phyloP scores from a whole-genome alignment of 495 filamentous ascomycete genomes.

The Aspergillus conjunctus region DNA sequence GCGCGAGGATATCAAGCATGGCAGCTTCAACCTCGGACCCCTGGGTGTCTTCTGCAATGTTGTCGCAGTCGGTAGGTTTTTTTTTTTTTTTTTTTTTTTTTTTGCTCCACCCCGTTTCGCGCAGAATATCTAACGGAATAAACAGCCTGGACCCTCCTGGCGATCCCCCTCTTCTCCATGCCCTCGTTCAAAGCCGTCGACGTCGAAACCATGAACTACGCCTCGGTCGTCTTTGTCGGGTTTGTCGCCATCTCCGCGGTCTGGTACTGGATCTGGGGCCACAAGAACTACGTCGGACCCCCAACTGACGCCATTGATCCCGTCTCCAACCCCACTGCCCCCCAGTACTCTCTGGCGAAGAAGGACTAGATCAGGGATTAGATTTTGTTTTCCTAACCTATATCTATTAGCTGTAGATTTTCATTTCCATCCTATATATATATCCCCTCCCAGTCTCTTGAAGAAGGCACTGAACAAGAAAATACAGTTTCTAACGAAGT shows the following conservation, averaged over 20 bases:
- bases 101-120: too few relatives aligned
- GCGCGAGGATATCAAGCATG: conserved; percentile 48
- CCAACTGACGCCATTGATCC: conserved; percentile 22
- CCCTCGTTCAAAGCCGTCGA: conserved; percentile 40
- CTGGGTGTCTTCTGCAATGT: conserved; percentile 56
- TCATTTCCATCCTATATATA: too few relatives aligned
- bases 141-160: conserved; percentile 57
- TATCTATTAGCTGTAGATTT: too few relatives aligned
- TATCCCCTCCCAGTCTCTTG: too few relatives aligned
- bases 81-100: not conserved
- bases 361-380: not conserved
- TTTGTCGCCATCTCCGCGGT: conserved; percentile 50
- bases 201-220: conserved; percentile 53
- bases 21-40: conserved; percentile 50
- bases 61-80: conserved; percentile 35
- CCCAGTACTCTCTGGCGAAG: not conserved
- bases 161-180: conserved; percentile 55
- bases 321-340: not conserved
- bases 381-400: not conserved
- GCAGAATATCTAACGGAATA: not conserved
- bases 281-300: conserved; percentile 33
- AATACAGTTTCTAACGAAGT: too few relatives aligned
- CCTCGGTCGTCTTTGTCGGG: conserved; percentile 58
- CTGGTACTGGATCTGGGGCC: conserved; percentile 68
- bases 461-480: too few relatives aligned